Base-by-base conservation (phyloP, 1,284 basidiomycete genomes). In the Prillingera fragicola region DNA sequence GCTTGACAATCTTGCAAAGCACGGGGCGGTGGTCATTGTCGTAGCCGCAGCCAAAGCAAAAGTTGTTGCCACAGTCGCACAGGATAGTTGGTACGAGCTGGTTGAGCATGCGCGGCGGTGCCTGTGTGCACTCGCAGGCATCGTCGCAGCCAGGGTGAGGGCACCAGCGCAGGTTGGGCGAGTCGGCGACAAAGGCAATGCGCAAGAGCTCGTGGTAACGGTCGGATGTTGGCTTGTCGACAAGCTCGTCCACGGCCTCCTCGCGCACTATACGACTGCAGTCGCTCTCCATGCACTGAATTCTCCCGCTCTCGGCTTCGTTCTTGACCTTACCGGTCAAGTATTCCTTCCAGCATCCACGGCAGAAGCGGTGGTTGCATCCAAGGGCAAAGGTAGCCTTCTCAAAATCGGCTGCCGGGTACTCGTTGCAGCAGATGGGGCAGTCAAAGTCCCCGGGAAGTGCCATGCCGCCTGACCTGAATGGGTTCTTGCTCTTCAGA, bases 231-330 rank as follows among this genome's bases (percentile, higher is more conserved):
- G 55, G 39, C 27, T 19, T 10, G 15, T 67, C 56, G 3, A 77
- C 73, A 14, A 80, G 56, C 32, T 69, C 63, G 38, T 73, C 69
- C 12, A 80, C 71, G 1, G 74, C 71, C 35, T 72, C 71, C 39
- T 74, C 74, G 35, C 75, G 72, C 3, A 86, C 81, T 42, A 91
- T 78, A 41, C 88, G 75, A 23, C 78, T 76, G 72, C 95, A 99
- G 33, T 82, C 82, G 61, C 85, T 85, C 27, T 84, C 85, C 94
- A 99, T 96, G 75, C 94, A 99, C 51, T 86, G 81, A 52, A 97
- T 82, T 17, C 73, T 63, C 31, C 78, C 74, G 54, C 84, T 82
- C 67, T 97, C 94, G 43, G 85, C 87, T 65, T 98, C 94, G 48
- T 84, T 84, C 52, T 80, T 81, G 62, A 98, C 81, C 76, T 98